phyloP scores from a whole-genome alignment of 2,329 filamentous ascomycete genomes.

The Claviceps maximensis region DNA sequence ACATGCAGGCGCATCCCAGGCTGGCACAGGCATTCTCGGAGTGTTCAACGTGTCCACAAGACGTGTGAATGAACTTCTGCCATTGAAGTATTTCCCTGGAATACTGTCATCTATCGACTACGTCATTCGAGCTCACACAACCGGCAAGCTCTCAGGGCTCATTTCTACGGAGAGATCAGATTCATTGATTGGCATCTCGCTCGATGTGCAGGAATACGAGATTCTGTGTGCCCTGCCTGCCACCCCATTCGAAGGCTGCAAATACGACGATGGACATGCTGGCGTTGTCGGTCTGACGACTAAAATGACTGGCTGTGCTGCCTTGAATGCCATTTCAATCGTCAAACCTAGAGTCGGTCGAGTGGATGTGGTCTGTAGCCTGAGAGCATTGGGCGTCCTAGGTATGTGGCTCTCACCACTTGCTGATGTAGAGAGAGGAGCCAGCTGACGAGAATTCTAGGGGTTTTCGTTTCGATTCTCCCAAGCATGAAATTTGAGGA shows the following conservation, averaged over 20 bases:
- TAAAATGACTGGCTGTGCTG: slow-evolving; percentile 84
- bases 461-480: slow-evolving; percentile 64
- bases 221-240: slow-evolving; percentile 66
- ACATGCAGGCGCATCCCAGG: slow-evolving; percentile 33
- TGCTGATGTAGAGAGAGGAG: background rate
- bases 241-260: slow-evolving; percentile 36
- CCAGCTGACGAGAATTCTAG: slow-evolving; percentile 19
- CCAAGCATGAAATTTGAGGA: slow-evolving; percentile 44
- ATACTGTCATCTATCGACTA: slow-evolving; percentile 46
- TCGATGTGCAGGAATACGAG: slow-evolving; percentile 60
- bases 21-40: slow-evolving; percentile 65
- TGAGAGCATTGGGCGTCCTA: slow-evolving; percentile 70
- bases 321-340: slow-evolving; percentile 51
- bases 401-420: slow-evolving; percentile 31
- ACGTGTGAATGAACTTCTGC: slow-evolving; percentile 53
- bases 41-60: slow-evolving; percentile 67
- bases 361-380: slow-evolving; percentile 49
- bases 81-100: slow-evolving; percentile 61
- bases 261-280: slow-evolving; percentile 30
- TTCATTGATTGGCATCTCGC: slow-evolving; percentile 45
- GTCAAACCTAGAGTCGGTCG: slow-evolving; percentile 41
- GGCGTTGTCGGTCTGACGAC: slow-evolving; percentile 66
- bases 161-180: slow-evolving; percentile 29
- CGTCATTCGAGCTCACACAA: slow-evolving; percentile 59
- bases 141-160: slow-evolving; percentile 45